Conservation (phyloP, 331 rosid genomes). For the Telfairia occidentalis region DNA sequence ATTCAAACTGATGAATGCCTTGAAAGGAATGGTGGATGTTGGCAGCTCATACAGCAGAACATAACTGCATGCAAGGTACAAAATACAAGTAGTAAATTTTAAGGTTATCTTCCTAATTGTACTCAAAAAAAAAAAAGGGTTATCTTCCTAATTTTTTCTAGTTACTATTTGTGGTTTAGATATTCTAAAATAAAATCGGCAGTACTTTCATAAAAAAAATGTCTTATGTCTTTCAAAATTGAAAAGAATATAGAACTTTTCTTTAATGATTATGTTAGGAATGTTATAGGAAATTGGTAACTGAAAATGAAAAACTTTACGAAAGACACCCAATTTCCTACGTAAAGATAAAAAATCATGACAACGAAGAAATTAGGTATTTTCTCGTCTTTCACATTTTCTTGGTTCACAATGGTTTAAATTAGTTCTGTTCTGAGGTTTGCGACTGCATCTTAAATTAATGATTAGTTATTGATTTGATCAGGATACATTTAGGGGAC, state of each 20-base stretch:
- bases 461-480: not conserved
- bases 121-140: no score
- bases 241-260: not conserved
- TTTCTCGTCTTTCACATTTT: not conserved
- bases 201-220: not conserved
- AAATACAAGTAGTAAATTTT: not conserved
- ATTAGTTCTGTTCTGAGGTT: not conserved
- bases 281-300: not conserved
- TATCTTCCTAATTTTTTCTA: not conserved
- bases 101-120: not conserved
- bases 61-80: constrained; percentile 86
- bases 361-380: no score
- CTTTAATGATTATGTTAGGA: not conserved
- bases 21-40: constrained; percentile 80
- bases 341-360: not conserved
- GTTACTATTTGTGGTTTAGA: not conserved
- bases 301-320: not conserved
- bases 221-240: not conserved
- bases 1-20: constrained; percentile 78
- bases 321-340: not conserved
- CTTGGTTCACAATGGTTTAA: not conserved
- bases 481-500: constrained; percentile 95
- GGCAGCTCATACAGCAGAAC: constrained; percentile 43
- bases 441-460: not conserved
- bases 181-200: not conserved